Base-by-base conservation (phyloP, 1,284 basidiomycete species). In the Gomphus bonarii region DNA sequence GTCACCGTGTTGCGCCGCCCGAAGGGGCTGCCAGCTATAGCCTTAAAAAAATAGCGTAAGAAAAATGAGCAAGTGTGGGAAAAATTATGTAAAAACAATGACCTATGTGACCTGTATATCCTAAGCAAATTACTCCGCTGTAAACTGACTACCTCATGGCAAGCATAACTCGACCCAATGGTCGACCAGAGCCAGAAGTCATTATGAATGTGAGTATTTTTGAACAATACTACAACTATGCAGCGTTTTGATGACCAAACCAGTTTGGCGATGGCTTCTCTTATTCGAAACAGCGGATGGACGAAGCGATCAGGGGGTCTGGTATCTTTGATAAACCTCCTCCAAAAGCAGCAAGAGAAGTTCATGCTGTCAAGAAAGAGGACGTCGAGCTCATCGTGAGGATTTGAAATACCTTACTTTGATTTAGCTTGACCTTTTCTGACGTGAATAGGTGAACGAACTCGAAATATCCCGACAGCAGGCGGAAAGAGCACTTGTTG, bases 211-310 rank as follows among this genome's bases (percentile, higher is more conserved):
- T 85, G 68, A 53, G 79, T 70, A 35, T 2, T 3, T 40, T 36
- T 18, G 46, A 16, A n/a, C 33, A 33, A 11, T 10, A 36, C 55
- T 9, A 43, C 43, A 16, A 30, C 47, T 3, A 50, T 55, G 25
- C 25, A 25, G 25, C 12, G 50, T 3, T 22, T 49, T 43, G 60
- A 46, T 62, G 43, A 30, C 50, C 54, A 18, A 28, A 55, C 22
- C 58, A 86, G 83, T 86, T 80, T 64, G 69, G 68, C 33, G 84
- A 86, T 65, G 83, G 84, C 4, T 77, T 77, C 50, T 75, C 82
- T 7, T 86, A 84, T 64, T 80, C 78, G 33, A 86, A 85, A 66
- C 72, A 73, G 54, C 81, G 80, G 66, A 72, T 86, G 68, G 82
- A 84, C 61, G 81, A 82, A 55, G 81, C 79, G 8, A 80, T 79